Evolutionary conservation across 495 filamentous ascomycete genomes (phyloP), one percentile per base, ranked within the genome.

Genomic region (Umbilicaria muhlenbergii): DNA sequence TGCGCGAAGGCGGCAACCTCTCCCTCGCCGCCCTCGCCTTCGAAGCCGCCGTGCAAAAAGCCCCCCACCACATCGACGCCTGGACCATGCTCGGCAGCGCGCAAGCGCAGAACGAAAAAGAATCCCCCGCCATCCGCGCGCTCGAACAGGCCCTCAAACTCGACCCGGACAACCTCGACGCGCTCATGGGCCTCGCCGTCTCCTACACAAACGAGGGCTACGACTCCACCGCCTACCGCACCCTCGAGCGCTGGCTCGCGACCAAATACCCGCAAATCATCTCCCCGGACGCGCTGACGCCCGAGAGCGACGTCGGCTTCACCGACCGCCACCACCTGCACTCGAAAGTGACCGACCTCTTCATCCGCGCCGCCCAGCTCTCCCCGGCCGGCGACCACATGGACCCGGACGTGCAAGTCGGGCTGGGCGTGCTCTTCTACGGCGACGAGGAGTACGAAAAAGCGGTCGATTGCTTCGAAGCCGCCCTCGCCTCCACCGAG

Each of bases 161-260:
- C 8, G 86, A 95, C 52, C 77, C 85, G 2, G 75, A 77, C 51
- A 94, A 94, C 53, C 71, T 94, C 6, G 70, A 82, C 34, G 89
- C 91, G 2, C 68, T 96, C 28, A 95, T 99, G 87, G 86, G 83
- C 3, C 70, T 99, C 15, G 86, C 89, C 34, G 91, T 99, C 35
- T 88, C 81, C n/a, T 99, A 96, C 62, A 96, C 92, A 32, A 99
- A 99, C 65, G 91, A 99, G 62, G 91, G 89, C 47, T 96, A 96
- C 67, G 91, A 96, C 58, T 84, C 79, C 49, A 89, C 86, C 16
- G 92, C 91, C 46, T 99, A 96, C 68, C 83, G 89, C 21, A 94
- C 88, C 14, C 73, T 99, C 13, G 92, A 99, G 65, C 83, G 87
- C 51, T 99, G 91, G 91, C 75, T 99, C 38, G 78, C 81, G 11